phyloP scores from a whole-genome alignment of 208 protist species.

The Acanthamoeba lugdunensis region DNA sequence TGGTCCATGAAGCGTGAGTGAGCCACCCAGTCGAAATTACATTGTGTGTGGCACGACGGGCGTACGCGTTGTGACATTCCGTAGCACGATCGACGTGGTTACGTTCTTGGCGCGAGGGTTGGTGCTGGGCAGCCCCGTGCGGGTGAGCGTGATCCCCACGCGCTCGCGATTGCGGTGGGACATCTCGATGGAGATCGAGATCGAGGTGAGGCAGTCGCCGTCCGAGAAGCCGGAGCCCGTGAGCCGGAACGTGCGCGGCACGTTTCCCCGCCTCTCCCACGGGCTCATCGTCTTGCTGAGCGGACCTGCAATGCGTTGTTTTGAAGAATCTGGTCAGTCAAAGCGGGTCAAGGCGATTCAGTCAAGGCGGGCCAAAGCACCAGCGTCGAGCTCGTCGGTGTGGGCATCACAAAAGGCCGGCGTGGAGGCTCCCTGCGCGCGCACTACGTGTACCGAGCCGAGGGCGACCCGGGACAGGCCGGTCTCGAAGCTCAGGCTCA shows the following conservation, averaged over 20 bases:
- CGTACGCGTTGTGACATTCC: background rate
- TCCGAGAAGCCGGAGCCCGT: slow-evolving; percentile 29
- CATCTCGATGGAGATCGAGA: background rate
- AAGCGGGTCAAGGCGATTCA: too few relatives aligned
- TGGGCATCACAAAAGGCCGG: slow-evolving; percentile 24
- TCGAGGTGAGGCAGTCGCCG: slow-evolving; percentile 25
- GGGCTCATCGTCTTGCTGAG: background rate
- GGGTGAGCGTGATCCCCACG: background rate
- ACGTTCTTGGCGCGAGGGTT: slow-evolving; percentile 44
- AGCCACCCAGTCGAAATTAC: too few relatives aligned
- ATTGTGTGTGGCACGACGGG: too few relatives aligned
- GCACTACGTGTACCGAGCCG: slow-evolving; percentile 46
- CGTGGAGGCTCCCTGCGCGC: background rate
- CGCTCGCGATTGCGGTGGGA: background rate
- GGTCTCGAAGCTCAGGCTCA: slow-evolving; percentile 23
- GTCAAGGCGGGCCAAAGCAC: background rate
- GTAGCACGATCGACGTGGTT: slow-evolving; percentile 4
- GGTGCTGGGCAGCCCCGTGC: slow-evolving; percentile 5
- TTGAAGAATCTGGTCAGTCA: too few relatives aligned
- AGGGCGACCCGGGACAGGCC: background rate
- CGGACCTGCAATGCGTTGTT: too few relatives aligned
- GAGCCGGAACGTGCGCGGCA: slow-evolving; percentile 24
- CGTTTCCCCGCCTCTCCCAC: slow-evolving; percentile 28
- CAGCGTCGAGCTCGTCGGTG: slow-evolving; percentile 55
- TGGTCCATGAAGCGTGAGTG: too few relatives aligned